These are phyloP conservation scores for Sugiyamaella castrensis DNA, from an alignment of 1,139 yeast species.

Conservation along the genomic window DNA sequence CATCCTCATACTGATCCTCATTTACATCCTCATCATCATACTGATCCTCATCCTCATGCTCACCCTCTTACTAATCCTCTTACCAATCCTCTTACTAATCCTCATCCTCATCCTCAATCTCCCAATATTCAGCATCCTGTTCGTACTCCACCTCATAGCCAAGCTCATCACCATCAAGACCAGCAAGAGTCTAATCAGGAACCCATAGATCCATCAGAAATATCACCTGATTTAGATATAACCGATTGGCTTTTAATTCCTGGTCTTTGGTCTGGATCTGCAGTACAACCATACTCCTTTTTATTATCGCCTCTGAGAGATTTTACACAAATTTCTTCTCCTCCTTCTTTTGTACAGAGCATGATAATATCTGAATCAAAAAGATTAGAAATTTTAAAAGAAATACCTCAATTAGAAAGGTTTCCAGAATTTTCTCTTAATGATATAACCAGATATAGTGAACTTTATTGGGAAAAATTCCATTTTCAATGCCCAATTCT, in stretches of 20 bases:
- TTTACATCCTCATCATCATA: too few species aligned
- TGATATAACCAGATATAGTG: constrained; percentile 21
- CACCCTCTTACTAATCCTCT: too few species aligned
- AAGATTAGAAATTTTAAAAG: constrained; percentile 19
- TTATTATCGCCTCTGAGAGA: constrained; percentile 10
- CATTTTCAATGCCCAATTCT: constrained; percentile 62
- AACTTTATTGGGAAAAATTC: constrained; percentile 53
- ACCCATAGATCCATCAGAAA: constrained; percentile 5
- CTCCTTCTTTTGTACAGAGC: constrained; percentile 18
- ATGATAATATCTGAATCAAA: constrained; percentile 20
- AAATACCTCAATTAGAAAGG: constrained; percentile 16
- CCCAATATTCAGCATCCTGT: too few species aligned
- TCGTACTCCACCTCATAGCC: neutral
- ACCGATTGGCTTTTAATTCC: constrained; percentile 16
- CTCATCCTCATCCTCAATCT: too few species aligned
- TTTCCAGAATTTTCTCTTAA: constrained; percentile 13
- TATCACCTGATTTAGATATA: constrained; percentile 9
- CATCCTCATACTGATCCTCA: too few species aligned
- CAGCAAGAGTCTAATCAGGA: neutral
- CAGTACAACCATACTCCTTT: constrained; percentile 9
- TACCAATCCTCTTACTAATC: too few species aligned
- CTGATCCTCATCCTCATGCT: too few species aligned
- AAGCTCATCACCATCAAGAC: neutral
- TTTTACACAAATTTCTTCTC: constrained; percentile 19
- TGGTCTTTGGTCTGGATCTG: constrained; percentile 11